These are phyloP conservation scores for Cryptosporidium muris DNA, from an alignment of 169 alveolate genomes.

Conservation along the genomic window DNA sequence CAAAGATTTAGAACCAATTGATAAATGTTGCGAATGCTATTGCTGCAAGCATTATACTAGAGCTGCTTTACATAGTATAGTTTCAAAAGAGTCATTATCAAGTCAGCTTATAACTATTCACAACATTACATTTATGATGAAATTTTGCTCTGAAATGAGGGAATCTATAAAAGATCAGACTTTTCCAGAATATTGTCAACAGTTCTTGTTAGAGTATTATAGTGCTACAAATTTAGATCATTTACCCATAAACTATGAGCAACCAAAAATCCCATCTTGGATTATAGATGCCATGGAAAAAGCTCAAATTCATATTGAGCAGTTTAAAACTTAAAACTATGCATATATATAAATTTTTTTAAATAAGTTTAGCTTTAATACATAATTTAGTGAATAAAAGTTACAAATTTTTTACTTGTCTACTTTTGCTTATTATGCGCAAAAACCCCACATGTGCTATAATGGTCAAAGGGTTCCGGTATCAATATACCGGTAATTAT, in stretches of 20 bases:
- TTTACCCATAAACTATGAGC: slow-evolving; percentile 17
- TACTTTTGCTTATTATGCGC: too few relatives aligned
- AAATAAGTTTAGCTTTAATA: too few relatives aligned
- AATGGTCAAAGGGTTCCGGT: too few relatives aligned
- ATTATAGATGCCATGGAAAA: slow-evolving; percentile 80
- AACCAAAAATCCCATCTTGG: slow-evolving; percentile 84
- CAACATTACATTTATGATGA: slow-evolving; percentile 88
- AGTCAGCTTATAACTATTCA: slow-evolving; percentile 89
- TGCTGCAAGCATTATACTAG: slow-evolving; percentile 92
- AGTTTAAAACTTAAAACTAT: neutral
- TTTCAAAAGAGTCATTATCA: slow-evolving; percentile 84
- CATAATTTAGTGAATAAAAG: too few relatives aligned
- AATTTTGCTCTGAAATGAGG: slow-evolving; percentile 84
- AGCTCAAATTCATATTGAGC: slow-evolving; percentile 55
- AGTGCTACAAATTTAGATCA: slow-evolving; percentile 14
- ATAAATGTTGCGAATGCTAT: slow-evolving; percentile 90
- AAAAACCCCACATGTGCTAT: too few relatives aligned
- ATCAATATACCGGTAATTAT: too few relatives aligned
- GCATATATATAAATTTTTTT: neutral
- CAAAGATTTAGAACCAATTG: slow-evolving; percentile 88
- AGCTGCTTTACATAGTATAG: slow-evolving; percentile 84
- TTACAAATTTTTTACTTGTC: too few relatives aligned
- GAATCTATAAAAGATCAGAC: slow-evolving; percentile 80
- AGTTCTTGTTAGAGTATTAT: slow-evolving; percentile 78
- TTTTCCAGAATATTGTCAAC: slow-evolving; percentile 81